Evolutionary conservation across 1,284 basidiomycete genomes (phyloP), one percentile per base, ranked within the genome.

Genomic region (Acaromyces ingoldii): DNA sequence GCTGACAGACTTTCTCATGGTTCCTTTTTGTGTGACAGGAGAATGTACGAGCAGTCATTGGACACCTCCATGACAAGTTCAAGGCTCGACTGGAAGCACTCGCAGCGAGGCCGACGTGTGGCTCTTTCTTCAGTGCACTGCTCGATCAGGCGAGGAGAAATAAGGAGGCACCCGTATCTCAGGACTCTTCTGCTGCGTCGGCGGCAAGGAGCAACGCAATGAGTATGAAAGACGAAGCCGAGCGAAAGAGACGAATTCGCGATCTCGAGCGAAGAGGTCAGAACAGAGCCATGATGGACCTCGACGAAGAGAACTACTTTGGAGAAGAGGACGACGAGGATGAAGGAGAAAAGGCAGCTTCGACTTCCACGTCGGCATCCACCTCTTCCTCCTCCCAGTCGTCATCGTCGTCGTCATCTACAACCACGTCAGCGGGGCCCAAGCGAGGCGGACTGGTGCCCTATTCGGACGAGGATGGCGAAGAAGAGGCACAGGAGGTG

Each of bases 281-380:
- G 29, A 33, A 52, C 34, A 40, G 50, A 31, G 26, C 46, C 57
- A 31, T 41, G 42, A 52, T 57, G 50, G 83, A 65, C 72, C 77
- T 88, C 17, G 78, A 91, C 65, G 91, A 96, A 43, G 84, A 88
- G 69, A 77, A 77, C 49, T 97, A 93, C 79, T 95, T 95, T 81
- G 89, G 91, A 63, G 81, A 78, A 55, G 83, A 84, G 50, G 87
- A 88, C 30, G 83, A 85, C 37, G 82, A 84, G 22, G 55, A 52
- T 13, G 58, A 44, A 1, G 53, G 47, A 25, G 48, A 53, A 0
- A 44, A 49, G n/a, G 25, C 11, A 33, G 47, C n/a, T 31, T 21
- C n/a, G 10, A 21, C 42, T 37, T 33, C 10, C 9, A 25, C 26
- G n/a, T 5, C 47, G 24, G 26, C 24, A 28, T 24, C 37, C 10